A percentile compares a stretch with the other conserved stretches of the same genome.
These are phyloP conservation scores for Tylopilus sp. DNA, from an alignment of 768 basidiomycete species.

Conservation along the genomic window DNA sequence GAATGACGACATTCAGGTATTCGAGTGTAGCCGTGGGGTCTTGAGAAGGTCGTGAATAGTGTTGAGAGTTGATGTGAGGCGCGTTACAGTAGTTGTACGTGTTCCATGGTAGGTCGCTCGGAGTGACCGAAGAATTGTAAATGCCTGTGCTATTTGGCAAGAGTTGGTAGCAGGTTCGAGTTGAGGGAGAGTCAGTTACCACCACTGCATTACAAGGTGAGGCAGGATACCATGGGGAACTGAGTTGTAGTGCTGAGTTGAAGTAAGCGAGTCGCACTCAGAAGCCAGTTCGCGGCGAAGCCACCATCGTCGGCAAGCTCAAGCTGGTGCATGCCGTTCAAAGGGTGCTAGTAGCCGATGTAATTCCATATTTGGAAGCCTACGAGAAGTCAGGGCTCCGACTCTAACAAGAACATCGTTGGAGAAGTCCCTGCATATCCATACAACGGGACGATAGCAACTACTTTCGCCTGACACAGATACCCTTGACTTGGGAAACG, in stretches of 20 bases:
- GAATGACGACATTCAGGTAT: conserved; percentile 41
- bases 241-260: not conserved
- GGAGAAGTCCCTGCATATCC: too few relatives aligned
- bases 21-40: conserved; percentile 30
- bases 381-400: too few relatives aligned
- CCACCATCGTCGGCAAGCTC: too few relatives aligned
- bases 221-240: conserved; percentile 5
- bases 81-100: conserved; percentile 56
- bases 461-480: too few relatives aligned
- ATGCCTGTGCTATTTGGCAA: conserved; percentile 30
- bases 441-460: too few relatives aligned
- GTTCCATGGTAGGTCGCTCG: conserved; percentile 40
- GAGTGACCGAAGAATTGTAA: conserved; percentile 44
- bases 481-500: too few relatives aligned
- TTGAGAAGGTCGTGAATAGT: conserved; percentile 36
- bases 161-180: conserved; percentile 8
- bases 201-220: not conserved
- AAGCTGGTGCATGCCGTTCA: too few relatives aligned
- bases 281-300: not conserved
- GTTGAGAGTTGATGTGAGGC: conserved; percentile 39
- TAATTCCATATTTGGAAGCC: not conserved
- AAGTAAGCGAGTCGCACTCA: not conserved
- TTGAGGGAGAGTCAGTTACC: not conserved
- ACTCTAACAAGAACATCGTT: too few relatives aligned
- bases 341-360: too few relatives aligned